Conservation (phyloP, 176 grass and related monocot species). For the Calamus simplicifolius region DNA sequence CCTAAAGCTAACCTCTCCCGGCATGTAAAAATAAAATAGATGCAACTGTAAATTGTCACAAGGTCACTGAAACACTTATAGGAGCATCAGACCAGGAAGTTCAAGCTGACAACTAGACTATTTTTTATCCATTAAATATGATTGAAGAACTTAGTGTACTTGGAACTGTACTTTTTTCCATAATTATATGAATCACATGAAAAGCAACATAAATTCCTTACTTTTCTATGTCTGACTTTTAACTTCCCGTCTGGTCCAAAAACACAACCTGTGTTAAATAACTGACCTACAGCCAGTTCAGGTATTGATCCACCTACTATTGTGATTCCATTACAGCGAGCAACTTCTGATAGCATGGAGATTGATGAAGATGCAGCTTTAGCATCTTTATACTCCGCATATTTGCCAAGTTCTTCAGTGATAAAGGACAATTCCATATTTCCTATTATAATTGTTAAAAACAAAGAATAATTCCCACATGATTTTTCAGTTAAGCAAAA, state of each 20-base stretch:
- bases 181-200: background rate
- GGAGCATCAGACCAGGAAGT: background rate
- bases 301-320: too few relatives aligned
- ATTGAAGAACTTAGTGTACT: background rate
- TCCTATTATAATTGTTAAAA: too few relatives aligned
- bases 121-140: too few relatives aligned
- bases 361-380: conserved; percentile 32
- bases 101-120: too few relatives aligned
- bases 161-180: background rate
- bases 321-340: too few relatives aligned
- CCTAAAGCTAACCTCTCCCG: conserved; percentile 36
- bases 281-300: too few relatives aligned
- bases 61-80: background rate
- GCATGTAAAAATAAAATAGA: conserved; percentile 39
- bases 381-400: conserved; percentile 53
- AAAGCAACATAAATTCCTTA: too few relatives aligned
- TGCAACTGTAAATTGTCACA: conserved; percentile 43
- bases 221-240: too few relatives aligned
- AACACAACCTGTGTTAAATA: too few relatives aligned
- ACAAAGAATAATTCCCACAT: too few relatives aligned
- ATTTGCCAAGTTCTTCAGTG: conserved; percentile 24
- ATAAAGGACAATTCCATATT: conserved; percentile 64
- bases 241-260: too few relatives aligned
- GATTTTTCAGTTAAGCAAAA: too few relatives aligned
- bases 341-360: conserved; percentile 46